Percentiles rank a stretch among this genome's conserved stretches.
Conservation (phyloP, 1,284 basidiomycete genomes). For the Leccinum pachyderme region DNA sequence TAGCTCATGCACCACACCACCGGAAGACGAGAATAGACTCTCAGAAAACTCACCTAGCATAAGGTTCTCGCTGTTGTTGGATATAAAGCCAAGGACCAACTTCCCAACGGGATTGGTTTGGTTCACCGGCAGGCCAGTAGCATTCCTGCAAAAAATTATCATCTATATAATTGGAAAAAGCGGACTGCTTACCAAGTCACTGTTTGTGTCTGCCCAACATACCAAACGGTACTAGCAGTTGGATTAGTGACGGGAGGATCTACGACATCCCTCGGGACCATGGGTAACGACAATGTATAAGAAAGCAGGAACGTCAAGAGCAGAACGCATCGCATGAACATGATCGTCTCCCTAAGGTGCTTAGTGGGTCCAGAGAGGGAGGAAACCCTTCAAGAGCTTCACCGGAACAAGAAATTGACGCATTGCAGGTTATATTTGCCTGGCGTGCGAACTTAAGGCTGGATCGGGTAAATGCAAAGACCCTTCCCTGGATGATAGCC, state of each 20-base stretch:
- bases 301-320: conserved; percentile 13
- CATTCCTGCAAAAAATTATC: conserved; percentile 41
- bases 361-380: conserved; percentile 11
- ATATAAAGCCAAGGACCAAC: conserved; percentile 52
- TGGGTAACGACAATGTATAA: conserved; percentile 34
- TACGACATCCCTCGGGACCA: conserved; percentile 49
- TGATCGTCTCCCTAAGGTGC: conserved; percentile 14
- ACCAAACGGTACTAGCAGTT: conserved; percentile 51
- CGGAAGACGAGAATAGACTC: background rate
- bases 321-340: conserved; percentile 19
- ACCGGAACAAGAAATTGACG: conserved; percentile 2
- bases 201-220: conserved; percentile 46
- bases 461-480: conserved; percentile 7
- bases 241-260: conserved; percentile 57
- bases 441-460: conserved; percentile 20
- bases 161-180: background rate
- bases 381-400: conserved; percentile 15
- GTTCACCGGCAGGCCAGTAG: conserved; percentile 46
- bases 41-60: conserved; percentile 44
- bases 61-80: conserved; percentile 51
- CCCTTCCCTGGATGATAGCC: background rate
- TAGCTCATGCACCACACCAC: background rate
- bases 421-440: conserved; percentile 16
- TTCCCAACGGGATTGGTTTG: conserved; percentile 49
- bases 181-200: conserved; percentile 54